These are phyloP conservation scores for Bifiguratus adelaidae DNA, from an alignment of 192 early-diverging fungal genomes.

Conservation along the genomic window DNA sequence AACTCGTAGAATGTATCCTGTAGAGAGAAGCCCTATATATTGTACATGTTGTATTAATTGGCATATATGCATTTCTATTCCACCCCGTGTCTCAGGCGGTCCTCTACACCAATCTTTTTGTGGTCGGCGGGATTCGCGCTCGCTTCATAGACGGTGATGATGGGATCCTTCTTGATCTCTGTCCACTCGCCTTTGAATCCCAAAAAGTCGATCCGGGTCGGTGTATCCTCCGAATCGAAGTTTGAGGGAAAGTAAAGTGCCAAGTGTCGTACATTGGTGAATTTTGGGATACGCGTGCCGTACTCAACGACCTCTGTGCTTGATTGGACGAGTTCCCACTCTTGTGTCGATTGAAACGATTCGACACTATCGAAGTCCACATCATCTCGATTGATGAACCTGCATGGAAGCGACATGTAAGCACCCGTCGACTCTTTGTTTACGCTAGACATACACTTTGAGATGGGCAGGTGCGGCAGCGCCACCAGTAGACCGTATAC, in stretches of 20 bases:
- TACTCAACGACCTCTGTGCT: conserved; percentile 49
- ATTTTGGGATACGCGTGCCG: conserved; percentile 55
- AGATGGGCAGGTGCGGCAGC: conserved; percentile 53
- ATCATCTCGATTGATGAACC: conserved; percentile 81
- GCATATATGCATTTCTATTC: too few species aligned
- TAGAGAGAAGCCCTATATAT: too few species aligned
- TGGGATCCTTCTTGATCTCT: conserved; percentile 53
- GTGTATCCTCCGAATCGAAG: conserved; percentile 66
- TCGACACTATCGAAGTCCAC: conserved; percentile 86
- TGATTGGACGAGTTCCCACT: conserved; percentile 66
- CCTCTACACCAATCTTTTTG: conserved; percentile 39
- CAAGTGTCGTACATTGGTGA: conserved; percentile 65
- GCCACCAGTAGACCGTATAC: conserved; percentile 53
- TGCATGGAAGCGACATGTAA: conserved; percentile 12
- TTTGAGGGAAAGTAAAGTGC: conserved; percentile 75
- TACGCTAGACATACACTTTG: conserved; percentile 51
- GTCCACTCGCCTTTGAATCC: conserved; percentile 90
- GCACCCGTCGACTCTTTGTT: background rate
- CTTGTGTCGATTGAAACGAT: conserved; percentile 55
- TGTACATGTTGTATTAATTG: too few species aligned
- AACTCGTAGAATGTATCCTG: too few species aligned
- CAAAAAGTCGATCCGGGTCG: conserved; percentile 70
- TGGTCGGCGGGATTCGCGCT: conserved; percentile 66
- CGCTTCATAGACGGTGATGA: conserved; percentile 64
- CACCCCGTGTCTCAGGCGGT: conserved; percentile 28